phyloP scores from a whole-genome alignment of 1,284 basidiomycete species.

The Malassezia brasiliensis region DNA sequence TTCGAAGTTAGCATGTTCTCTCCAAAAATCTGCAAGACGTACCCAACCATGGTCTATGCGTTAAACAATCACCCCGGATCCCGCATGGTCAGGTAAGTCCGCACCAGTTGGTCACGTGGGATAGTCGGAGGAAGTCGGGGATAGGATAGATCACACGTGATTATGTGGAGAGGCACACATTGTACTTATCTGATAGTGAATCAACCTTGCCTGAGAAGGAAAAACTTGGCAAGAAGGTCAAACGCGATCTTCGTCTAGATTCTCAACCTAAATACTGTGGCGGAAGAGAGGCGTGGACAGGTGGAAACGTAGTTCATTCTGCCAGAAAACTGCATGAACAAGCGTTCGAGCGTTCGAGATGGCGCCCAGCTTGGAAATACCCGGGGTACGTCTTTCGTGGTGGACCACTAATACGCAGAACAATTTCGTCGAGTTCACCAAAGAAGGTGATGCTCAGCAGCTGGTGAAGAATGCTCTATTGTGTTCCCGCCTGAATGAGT shows the following conservation, averaged over 20 bases:
- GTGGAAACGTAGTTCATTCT: too few relatives aligned
- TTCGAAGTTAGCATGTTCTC: constrained; percentile 1
- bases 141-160: not conserved
- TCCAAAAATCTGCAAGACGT: not conserved
- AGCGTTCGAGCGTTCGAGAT: not conserved
- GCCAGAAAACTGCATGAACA: too few relatives aligned
- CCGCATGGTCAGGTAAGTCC: not conserved
- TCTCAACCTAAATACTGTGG: too few relatives aligned
- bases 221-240: too few relatives aligned
- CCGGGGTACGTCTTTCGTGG: not conserved
- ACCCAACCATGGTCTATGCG: constrained; percentile 18
- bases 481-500: not conserved
- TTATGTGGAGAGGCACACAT: not conserved
- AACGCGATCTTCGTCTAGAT: too few relatives aligned
- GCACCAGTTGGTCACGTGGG: not conserved
- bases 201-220: too few relatives aligned
- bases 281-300: too few relatives aligned
- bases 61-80: not conserved
- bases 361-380: constrained; percentile 3
- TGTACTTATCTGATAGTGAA: not conserved
- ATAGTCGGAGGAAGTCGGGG: not conserved
- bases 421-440: constrained; percentile 1
- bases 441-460: not conserved
- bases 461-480: constrained; percentile 6
- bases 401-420: not conserved